Conservation (phyloP, 257 asterid genomes). For the Solanum ahanhuiri region DNA sequence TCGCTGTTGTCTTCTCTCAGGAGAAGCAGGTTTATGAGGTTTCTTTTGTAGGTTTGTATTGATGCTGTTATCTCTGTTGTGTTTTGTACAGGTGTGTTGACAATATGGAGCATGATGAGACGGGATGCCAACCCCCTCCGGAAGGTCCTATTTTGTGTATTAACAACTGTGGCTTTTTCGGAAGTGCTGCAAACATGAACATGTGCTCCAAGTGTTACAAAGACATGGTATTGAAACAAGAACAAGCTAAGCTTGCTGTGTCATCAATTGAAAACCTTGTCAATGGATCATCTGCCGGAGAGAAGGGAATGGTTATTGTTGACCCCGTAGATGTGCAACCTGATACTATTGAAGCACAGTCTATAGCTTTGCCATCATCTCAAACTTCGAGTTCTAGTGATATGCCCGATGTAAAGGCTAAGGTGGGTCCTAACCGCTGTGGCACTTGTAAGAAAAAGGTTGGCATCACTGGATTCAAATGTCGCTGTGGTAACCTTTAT, state of each 20-base stretch:
- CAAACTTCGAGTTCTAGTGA: slow-evolving; percentile 12
- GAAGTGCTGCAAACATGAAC: slow-evolving; percentile 29
- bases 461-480: slow-evolving; percentile 42
- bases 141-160: slow-evolving; percentile 27
- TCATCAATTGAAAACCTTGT: slow-evolving; percentile 21
- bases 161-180: slow-evolving; percentile 31
- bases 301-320: neutral
- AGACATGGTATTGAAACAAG: slow-evolving; percentile 21
- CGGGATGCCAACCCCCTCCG: slow-evolving; percentile 24
- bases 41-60: neutral
- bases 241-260: slow-evolving; percentile 21
- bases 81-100: neutral
- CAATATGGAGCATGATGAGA: slow-evolving; percentile 16
- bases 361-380: slow-evolving; percentile 4
- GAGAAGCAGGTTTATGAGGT: neutral
- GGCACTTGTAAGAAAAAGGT: slow-evolving; percentile 42
- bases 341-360: slow-evolving; percentile 7
- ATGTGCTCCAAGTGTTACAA: slow-evolving; percentile 33
- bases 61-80: neutral
- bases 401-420: slow-evolving; percentile 7
- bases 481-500: slow-evolving; percentile 46
- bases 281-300: slow-evolving; percentile 9
- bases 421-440: slow-evolving; percentile 35
- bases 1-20: neutral
- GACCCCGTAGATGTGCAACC: slow-evolving; percentile 4